Evolutionary conservation across 306 rosid species (phyloP).

Genomic region (Cucurbita pepo): DNA sequence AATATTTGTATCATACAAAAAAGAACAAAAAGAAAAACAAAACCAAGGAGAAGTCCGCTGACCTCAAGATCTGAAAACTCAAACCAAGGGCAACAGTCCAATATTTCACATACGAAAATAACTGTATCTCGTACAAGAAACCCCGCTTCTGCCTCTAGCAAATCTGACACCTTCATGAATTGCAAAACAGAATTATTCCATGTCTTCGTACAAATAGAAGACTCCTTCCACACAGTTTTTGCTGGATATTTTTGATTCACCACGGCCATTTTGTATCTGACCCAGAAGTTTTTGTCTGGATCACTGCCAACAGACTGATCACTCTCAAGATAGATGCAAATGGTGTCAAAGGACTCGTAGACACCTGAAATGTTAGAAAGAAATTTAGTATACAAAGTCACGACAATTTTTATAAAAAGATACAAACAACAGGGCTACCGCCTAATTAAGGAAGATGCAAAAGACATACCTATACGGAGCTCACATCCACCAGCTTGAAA

Average conservation of each 20-base stretch:
- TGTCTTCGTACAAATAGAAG: slow-evolving; percentile 94
- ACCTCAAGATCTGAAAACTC: slow-evolving; percentile 99
- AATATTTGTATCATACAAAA: neutral
- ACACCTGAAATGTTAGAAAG: slow-evolving; percentile 42
- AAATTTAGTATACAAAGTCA: neutral
- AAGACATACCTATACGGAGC: slow-evolving; percentile 87
- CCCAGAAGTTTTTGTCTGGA: slow-evolving; percentile 98
- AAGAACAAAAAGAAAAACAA: neutral
- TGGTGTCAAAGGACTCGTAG: slow-evolving; percentile 94
- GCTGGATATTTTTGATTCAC: slow-evolving; percentile 86
- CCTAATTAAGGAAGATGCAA: slow-evolving; percentile 7
- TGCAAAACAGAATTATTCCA: slow-evolving; percentile 99
- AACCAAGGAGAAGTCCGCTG: slow-evolving; percentile 19
- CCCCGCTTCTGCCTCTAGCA: slow-evolving; percentile 94
- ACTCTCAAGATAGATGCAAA: slow-evolving; percentile 96
- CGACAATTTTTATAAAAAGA: slow-evolving; percentile 8
- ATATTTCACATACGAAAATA: slow-evolving; percentile 92
- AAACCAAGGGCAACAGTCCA: slow-evolving; percentile 99
- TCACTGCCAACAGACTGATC: slow-evolving; percentile 92
- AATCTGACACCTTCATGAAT: slow-evolving; percentile 97
- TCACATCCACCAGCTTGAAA: slow-evolving; percentile 99
- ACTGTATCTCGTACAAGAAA: slow-evolving; percentile 90
- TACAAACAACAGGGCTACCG: slow-evolving; percentile 11
- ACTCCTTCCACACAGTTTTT: slow-evolving; percentile 97
- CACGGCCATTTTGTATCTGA: slow-evolving; percentile 92